Evolutionary conservation across 805 yeast genomes (phyloP), one percentile per base, ranked within the genome.

Genomic region (Debaryomyces maramus): DNA sequence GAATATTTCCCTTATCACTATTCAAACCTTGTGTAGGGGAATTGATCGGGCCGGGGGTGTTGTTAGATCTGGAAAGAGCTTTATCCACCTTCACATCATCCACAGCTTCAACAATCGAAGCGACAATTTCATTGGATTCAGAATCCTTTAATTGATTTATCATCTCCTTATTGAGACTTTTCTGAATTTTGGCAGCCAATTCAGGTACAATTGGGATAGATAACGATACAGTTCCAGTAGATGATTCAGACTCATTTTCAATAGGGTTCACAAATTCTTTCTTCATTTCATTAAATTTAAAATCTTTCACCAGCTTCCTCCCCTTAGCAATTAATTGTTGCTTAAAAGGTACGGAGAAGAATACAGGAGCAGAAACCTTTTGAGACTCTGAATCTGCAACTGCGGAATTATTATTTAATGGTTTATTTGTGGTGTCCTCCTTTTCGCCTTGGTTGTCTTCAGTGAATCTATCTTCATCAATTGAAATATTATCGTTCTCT

Each of bases 151-250:
- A 36, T 43, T 46, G 54, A 6, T 40, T 49, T 38, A 47, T 43
- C 29, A 62, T 50, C 19, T 52, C 48, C 10, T 50, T 52, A 11
- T 53, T 52, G 19, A 58, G 47, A 7, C 45, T 41, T 20, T 43
- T 40, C 23, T 56, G 57, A 20, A 61, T 61, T 26, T 44, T 45
- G n/a, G 46, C 33, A 17, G 55, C 46, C 19, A 60, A 42, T 10
- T 56, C 58, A n/a, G 64, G 53, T 18, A 55, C 43, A 15, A 61
- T 39, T 3, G 61, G 63, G 11, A 60, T 48, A 17, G 53, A 53
- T 1, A 51, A 34, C 7, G 38, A 44, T 7, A 35, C 31, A 14
- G 36, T 33, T 10, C 22, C 32, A 2, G n/a, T 20, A 22, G 22
- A n/a, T n/a, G n/a, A 33, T 20, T 33, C 31, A 8, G 37, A 24